Percentiles rank a stretch among this genome's conserved stretches.
These are phyloP conservation scores for Hippophae tibetana DNA, from an alignment of 306 rosid genomes.

Conservation along the genomic window DNA sequence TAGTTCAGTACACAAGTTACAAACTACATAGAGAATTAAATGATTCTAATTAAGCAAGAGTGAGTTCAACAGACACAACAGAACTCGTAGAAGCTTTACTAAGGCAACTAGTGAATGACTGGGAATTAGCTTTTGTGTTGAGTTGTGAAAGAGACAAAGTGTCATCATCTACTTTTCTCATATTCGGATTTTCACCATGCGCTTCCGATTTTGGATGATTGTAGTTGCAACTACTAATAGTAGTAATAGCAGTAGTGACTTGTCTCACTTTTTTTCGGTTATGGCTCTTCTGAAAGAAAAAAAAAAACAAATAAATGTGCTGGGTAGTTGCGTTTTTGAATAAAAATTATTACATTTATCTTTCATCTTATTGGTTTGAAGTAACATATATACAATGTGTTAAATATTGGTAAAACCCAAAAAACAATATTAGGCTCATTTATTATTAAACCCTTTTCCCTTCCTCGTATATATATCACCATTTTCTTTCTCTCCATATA, in stretches of 20 bases:
- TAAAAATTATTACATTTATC: no score
- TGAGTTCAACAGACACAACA: constrained; percentile 50
- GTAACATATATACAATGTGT: no score
- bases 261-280: constrained; percentile 16
- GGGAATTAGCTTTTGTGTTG: constrained; percentile 22
- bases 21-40: neutral
- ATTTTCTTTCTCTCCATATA: no score
- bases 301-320: no score
- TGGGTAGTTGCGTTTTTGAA: no score
- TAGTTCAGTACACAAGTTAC: no score
- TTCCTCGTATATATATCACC: no score
- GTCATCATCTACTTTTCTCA: constrained; percentile 9
- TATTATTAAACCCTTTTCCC: no score
- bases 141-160: constrained; percentile 28
- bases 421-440: no score
- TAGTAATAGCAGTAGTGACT: neutral
- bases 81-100: constrained; percentile 13
- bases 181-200: neutral
- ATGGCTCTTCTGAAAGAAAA: constrained; percentile 16
- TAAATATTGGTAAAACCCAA: no score
- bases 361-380: no score
- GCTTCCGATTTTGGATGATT: constrained; percentile 25
- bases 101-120: constrained; percentile 6
- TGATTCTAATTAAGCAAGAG: constrained; percentile 26
- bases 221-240: constrained; percentile 2